Base-by-base conservation (phyloP, 73 alveolate species). In the Strombidium stylifer region DNA sequence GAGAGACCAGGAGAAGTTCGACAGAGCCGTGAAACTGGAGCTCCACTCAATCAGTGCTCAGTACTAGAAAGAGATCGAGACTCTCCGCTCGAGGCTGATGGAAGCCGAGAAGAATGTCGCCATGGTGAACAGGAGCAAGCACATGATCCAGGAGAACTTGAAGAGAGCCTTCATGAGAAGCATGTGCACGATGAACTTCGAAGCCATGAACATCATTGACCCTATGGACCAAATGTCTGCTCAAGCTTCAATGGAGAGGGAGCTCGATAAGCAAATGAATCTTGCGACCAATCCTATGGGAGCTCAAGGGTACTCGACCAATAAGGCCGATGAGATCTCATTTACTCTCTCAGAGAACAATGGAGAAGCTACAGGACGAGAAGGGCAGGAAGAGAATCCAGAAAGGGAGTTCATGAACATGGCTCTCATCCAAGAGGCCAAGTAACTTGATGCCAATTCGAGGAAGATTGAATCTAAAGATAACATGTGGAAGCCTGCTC, bases 141-240 rank as follows among this genome's bases (percentile, higher is more conserved):
- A 73, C 1, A 76, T 59, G 71, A 93, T 94, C 81, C 87, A 91
- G 65, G 98, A 91, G 51, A 91, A 94, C 70, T 82, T 96, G 62
- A 93, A 96, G 86, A 93, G 91, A 81, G 98, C 98, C 0, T 90
- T 96, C 80, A 93, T 96, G 98, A 96, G 98, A 54, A 98, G 99
- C 50, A 98, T 96, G 32, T 93, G 98, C 84, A 97, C 98, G 0
- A 54, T 96, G 82, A 96, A 96, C 71, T 91, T 96, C 81, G 99
- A 96, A 60, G 99, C 99, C 2, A 96, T 96, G 99, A 81, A 90
- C 81, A 95, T 96, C 26, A 73, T 96, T 2, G 64, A 87, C 56
- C 90, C 90, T 7, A 35, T 12, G 19, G 81, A 74, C 20, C 47
- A 46, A 1, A 16, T 20, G 15, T 49, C 49, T 40, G 25, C 44